Evolutionary conservation across 1,139 yeast species (phyloP), one percentile per base, ranked within the genome.

Genomic region (Debaryomyces coudertii): DNA sequence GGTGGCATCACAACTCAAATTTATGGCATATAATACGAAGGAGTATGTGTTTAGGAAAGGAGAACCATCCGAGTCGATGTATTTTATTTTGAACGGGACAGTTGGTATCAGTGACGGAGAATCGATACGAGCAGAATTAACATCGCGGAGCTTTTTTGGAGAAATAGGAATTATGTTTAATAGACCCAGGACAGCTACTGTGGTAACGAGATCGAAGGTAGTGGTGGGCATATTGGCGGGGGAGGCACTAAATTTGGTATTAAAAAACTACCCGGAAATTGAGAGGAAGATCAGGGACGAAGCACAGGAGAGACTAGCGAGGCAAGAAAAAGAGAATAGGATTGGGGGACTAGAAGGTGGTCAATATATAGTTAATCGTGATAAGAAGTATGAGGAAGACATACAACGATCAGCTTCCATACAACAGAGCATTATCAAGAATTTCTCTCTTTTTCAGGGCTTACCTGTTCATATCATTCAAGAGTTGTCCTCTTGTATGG

Each of bases 141-240:
- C 78, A 3, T 76, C 86, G 2, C 93, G 93, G 1, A 76, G 83
- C 33, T 85, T 83, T 55, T 87, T 87, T 61, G 95, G 90, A 5
- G 95, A 87, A 58, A 85, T 86, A 45, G 93, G 93, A 5, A 84
- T 86, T 40, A 66, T 87, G 30, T 86, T 83, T 65, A 83, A 85
- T 58, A 69, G 90, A 37, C 90, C 92, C 8, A 68, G 93, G 53
- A 85, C 92, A 0, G 93, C 93, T 0, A 84, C 90, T 1, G 90
- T 86, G 12, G 80, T 85, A n/a, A 87, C 93, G 1, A 70, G 83
- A 49, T 77, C 88, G 0, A 79, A 75, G 52, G 88, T 87, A 1
- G 65, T 86, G 44, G 68, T 85, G 5, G 90, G 89, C 1, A 86
- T 85, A 0, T 69, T 87, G 37, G 84, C 89, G 1, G 78, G 83